Evolutionary conservation across 495 filamentous ascomycete species (phyloP).

Genomic region (Neurospora africana): DNA sequence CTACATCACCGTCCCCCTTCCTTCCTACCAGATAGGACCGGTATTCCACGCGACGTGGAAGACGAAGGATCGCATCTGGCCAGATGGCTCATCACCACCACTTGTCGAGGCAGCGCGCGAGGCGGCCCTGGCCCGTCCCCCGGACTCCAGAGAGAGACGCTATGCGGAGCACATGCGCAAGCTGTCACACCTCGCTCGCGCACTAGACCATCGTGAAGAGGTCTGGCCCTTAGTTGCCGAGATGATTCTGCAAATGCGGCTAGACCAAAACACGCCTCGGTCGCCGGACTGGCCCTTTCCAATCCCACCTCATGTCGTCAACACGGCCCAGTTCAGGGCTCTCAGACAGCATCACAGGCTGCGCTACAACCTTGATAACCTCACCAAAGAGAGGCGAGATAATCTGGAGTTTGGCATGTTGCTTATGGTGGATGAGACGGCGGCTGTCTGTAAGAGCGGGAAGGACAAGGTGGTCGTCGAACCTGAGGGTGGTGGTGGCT

Average conservation of each 20-base stretch:
- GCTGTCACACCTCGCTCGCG: neutral
- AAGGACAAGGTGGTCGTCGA: neutral
- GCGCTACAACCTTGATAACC: neutral
- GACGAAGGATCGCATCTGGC: neutral
- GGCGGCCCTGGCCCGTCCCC: neutral
- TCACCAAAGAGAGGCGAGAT: neutral
- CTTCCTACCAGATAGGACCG: neutral
- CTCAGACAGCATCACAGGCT: neutral
- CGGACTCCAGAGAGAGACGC: neutral
- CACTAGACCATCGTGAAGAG: neutral
- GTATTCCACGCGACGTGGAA: neutral
- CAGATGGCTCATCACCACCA: fast-evolving
- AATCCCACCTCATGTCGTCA: neutral
- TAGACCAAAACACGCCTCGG: neutral
- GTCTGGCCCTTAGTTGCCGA: neutral
- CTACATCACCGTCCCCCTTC: neutral
- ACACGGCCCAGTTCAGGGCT: neutral
- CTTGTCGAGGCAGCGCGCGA: neutral
- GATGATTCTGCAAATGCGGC: neutral
- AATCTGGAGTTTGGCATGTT: neutral
- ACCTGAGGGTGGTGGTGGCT: neutral
- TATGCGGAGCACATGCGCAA: neutral
- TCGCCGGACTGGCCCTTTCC: neutral
- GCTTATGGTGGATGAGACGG: neutral
- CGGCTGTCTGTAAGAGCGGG: neutral